Evolutionary conservation across 2,329 filamentous ascomycete species (phyloP).

Genomic region (Bipolaris zeicola): DNA sequence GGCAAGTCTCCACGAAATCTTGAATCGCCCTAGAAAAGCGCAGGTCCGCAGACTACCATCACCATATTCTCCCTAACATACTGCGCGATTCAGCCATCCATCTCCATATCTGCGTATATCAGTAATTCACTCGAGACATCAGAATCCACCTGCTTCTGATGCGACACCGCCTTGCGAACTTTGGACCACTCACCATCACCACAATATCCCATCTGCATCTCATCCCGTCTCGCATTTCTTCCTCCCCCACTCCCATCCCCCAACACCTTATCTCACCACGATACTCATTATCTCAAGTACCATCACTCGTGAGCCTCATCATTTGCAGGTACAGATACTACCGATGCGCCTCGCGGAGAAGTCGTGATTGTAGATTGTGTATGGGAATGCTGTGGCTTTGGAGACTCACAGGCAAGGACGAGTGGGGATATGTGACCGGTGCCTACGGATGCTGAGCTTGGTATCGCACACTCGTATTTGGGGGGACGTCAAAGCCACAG

Average conservation of each 20-base stretch:
- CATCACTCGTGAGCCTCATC: too few species aligned
- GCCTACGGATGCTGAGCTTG: too few species aligned
- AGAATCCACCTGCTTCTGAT: slow-evolving; percentile 53
- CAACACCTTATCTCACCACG: too few species aligned
- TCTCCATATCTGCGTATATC: slow-evolving; percentile 51
- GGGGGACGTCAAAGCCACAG: too few species aligned
- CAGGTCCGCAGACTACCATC: slow-evolving; percentile 53
- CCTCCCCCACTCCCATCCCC: too few species aligned
- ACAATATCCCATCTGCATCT: too few species aligned
- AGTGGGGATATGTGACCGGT: slow-evolving; percentile 27
- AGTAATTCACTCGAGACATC: slow-evolving; percentile 55
- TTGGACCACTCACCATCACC: slow-evolving; percentile 55
- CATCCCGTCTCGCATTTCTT: too few species aligned
- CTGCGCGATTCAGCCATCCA: slow-evolving; percentile 50
- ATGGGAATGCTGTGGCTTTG: slow-evolving; percentile 53
- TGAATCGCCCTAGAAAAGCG: slow-evolving; percentile 48
- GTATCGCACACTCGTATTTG: too few species aligned
- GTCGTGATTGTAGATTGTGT: slow-evolving; percentile 54
- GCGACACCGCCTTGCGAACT: slow-evolving; percentile 33
- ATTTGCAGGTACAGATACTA: too few species aligned
- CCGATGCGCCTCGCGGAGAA: slow-evolving; percentile 32
- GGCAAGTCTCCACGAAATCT: slow-evolving; percentile 50
- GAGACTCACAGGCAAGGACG: slow-evolving; percentile 59
- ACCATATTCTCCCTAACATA: slow-evolving; percentile 52
- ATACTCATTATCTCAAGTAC: too few species aligned